These are phyloP conservation scores for Aspergillus cavernicola DNA, from an alignment of 495 filamentous ascomycete species.

Conservation along the genomic window DNA sequence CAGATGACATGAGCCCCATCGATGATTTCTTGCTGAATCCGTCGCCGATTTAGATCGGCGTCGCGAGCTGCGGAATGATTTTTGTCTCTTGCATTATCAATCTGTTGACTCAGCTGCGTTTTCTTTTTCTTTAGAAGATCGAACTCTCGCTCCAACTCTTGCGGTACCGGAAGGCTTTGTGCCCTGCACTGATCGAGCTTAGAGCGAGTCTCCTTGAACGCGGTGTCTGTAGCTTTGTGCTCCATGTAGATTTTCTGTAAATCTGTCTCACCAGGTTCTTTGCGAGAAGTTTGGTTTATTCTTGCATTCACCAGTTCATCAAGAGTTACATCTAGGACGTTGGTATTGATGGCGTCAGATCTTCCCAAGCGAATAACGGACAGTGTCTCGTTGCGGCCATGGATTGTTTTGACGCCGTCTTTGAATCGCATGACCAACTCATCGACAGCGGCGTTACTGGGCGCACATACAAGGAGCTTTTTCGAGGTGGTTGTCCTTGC, in stretches of 20 bases:
- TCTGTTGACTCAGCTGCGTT: conserved; percentile 68
- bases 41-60: conserved; percentile 77
- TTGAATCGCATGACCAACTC: conserved; percentile 93
- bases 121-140: conserved; percentile 71
- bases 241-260: conserved; percentile 78
- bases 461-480: conserved; percentile 92
- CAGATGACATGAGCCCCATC: conserved; percentile 89
- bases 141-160: conserved; percentile 71
- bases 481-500: conserved; percentile 49
- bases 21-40: conserved; percentile 86
- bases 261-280: conserved; percentile 48
- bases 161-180: conserved; percentile 54
- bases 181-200: conserved; percentile 67
- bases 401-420: conserved; percentile 73
- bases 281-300: conserved; percentile 47
- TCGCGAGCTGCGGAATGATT: conserved; percentile 73
- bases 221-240: conserved; percentile 70
- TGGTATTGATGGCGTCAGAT: conserved; percentile 86
- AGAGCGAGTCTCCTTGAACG: conserved; percentile 61
- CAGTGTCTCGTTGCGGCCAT: conserved; percentile 66
- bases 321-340: conserved; percentile 86
- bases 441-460: conserved; percentile 96
- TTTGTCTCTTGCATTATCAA: conserved; percentile 80
- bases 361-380: conserved; percentile 88
- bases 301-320: conserved; percentile 83